These are phyloP conservation scores for Colletotrichum cuscutae DNA, from an alignment of 2,329 filamentous ascomycete genomes.

Conservation along the genomic window DNA sequence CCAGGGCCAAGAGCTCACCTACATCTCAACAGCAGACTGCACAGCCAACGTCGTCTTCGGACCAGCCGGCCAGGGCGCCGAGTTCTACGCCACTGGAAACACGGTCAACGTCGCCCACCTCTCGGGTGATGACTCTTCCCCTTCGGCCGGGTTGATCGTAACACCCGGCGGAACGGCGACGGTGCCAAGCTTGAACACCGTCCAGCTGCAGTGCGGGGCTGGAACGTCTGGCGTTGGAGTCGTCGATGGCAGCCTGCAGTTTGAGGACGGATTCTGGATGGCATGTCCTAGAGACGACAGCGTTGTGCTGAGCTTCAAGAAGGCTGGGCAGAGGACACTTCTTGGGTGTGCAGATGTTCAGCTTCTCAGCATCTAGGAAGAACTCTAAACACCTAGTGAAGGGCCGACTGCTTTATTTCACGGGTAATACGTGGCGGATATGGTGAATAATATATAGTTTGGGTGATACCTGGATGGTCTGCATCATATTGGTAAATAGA, in stretches of 20 bases:
- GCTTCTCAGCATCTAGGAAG: neutral
- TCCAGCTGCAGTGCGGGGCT: neutral
- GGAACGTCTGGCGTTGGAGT: neutral
- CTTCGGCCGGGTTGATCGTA: neutral
- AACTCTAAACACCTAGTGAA: neutral
- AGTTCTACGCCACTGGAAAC: neutral
- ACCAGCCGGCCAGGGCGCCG: neutral
- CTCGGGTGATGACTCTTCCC: neutral
- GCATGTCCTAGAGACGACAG: neutral
- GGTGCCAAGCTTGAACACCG: neutral
- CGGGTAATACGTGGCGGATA: neutral
- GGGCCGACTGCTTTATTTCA: neutral
- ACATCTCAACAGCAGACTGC: conserved; percentile 1
- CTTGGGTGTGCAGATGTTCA: neutral
- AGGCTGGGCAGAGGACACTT: neutral
- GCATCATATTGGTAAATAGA: neutral
- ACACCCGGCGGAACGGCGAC: neutral
- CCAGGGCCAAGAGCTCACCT: conserved; percentile 16
- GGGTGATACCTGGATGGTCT: neutral
- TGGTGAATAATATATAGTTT: neutral
- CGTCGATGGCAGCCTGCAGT: neutral
- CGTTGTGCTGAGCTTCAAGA: neutral
- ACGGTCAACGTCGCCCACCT: neutral
- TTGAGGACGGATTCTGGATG: neutral
- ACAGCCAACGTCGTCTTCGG: neutral